Evolutionary conservation across 306 rosid species (phyloP).

Genomic region (Vigna radiata): DNA sequence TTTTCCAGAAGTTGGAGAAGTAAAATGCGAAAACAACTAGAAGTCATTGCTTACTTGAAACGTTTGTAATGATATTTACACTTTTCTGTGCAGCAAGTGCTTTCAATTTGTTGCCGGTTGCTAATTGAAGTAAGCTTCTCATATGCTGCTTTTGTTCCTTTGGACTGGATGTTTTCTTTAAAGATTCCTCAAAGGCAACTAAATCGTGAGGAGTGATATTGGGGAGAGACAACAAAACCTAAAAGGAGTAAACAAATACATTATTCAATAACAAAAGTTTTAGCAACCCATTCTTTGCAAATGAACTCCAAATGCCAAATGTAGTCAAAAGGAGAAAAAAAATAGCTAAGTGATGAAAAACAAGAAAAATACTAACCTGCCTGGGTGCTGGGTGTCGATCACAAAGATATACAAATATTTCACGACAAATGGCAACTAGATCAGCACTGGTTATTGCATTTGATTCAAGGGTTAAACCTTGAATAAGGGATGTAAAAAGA

Average conservation of each 20-base stretch:
- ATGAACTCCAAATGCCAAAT: slow-evolving; percentile 22
- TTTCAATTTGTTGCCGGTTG: slow-evolving; percentile 89
- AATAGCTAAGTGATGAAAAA: background rate
- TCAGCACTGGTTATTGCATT: slow-evolving; percentile 93
- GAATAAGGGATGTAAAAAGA: slow-evolving; percentile 83
- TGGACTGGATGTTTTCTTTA: slow-evolving; percentile 82
- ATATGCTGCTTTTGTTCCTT: slow-evolving; percentile 93
- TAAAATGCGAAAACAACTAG: slow-evolving; percentile 2
- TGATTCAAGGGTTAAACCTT: slow-evolving; percentile 90
- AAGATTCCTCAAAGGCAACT: slow-evolving; percentile 91
- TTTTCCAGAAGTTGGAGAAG: slow-evolving; percentile 18
- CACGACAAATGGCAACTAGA: slow-evolving; percentile 85
- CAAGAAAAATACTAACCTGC: slow-evolving; percentile 66
- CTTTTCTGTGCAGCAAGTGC: slow-evolving; percentile 92
- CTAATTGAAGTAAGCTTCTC: slow-evolving; percentile 83
- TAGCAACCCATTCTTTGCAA: slow-evolving; percentile 21
- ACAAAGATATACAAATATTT: slow-evolving; percentile 79
- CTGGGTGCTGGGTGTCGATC: slow-evolving; percentile 92
- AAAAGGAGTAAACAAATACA: slow-evolving; percentile 37
- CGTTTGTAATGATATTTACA: slow-evolving; percentile 86
- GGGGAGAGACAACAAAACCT: slow-evolving; percentile 90
- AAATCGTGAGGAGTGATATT: slow-evolving; percentile 74
- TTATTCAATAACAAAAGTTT: slow-evolving; percentile 13
- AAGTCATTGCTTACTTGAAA: slow-evolving; percentile 72
- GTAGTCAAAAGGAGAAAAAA: background rate